Evolutionary conservation across 2,329 filamentous ascomycete species (phyloP).

Genomic region (Verruconis gallopava): DNA sequence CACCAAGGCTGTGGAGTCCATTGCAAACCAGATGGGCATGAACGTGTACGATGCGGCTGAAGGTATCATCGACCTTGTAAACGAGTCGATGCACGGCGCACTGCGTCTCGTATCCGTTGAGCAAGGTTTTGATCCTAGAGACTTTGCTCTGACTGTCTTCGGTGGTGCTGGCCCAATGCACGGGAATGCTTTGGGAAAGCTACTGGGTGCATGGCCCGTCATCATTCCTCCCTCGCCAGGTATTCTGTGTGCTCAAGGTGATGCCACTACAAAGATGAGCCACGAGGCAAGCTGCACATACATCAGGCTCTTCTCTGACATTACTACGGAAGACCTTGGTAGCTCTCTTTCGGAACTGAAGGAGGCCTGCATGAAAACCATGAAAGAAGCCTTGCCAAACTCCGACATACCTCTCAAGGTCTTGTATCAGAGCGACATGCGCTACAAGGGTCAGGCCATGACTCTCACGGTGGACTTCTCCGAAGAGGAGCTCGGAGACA

Average conservation of each 20-base stretch:
- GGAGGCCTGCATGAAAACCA: slow-evolving; percentile 24
- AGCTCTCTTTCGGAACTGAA: slow-evolving; percentile 24
- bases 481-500: slow-evolving; percentile 23
- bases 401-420: slow-evolving; percentile 20
- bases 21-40: slow-evolving; percentile 36
- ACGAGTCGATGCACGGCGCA: slow-evolving; percentile 40
- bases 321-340: slow-evolving; percentile 22
- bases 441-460: slow-evolving; percentile 35
- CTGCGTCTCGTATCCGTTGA: slow-evolving; percentile 38
- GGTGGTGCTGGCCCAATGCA: slow-evolving; percentile 40
- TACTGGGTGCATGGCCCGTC: slow-evolving; percentile 39
- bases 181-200: slow-evolving; percentile 36
- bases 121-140: slow-evolving; percentile 37
- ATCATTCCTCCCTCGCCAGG: slow-evolving; percentile 39
- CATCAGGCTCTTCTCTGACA: slow-evolving; percentile 29
- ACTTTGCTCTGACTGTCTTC: slow-evolving; percentile 39
- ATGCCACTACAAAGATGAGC: slow-evolving; percentile 37
- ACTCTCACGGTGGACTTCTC: slow-evolving; percentile 24
- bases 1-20: slow-evolving; percentile 26
- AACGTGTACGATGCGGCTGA: slow-evolving; percentile 31
- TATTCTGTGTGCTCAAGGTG: slow-evolving; percentile 37
- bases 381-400: slow-evolving; percentile 25
- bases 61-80: slow-evolving; percentile 36
- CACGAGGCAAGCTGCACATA: slow-evolving; percentile 35
- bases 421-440: slow-evolving; percentile 32